A percentile compares a stretch with the other conserved stretches of the same genome.
Evolutionary conservation across 495 filamentous ascomycete genomes (phyloP).

Genomic region (Neurospora sublineolata): DNA sequence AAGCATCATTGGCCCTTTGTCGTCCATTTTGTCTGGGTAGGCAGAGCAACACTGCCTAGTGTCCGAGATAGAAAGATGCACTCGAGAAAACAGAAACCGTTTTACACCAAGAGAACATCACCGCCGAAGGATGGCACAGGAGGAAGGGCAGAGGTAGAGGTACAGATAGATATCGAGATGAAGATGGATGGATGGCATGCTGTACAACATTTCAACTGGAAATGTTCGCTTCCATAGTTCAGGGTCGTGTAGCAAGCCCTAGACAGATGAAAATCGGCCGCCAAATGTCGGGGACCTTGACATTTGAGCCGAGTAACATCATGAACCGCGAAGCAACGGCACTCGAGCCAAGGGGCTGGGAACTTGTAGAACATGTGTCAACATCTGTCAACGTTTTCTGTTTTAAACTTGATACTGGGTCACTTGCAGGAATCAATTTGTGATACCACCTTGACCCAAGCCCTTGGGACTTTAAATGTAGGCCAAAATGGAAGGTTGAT

Average conservation of each 20-base stretch:
- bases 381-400: neutral
- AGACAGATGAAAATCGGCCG: neutral
- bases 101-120: neutral
- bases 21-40: neutral
- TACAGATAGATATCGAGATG: neutral
- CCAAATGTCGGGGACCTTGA: neutral
- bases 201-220: neutral
- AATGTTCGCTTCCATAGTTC: neutral
- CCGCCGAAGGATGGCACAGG: neutral
- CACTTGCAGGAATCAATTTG: neutral
- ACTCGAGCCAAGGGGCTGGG: neutral
- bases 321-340: neutral
- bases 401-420: neutral
- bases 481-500: neutral
- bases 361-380: neutral
- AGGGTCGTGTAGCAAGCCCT: neutral
- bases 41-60: neutral
- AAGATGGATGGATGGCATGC: neutral
- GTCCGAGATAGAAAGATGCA: neutral
- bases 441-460: neutral
- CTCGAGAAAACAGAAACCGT: neutral
- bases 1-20: conserved; percentile 9
- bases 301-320: neutral
- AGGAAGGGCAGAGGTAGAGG: neutral
- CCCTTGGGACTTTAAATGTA: neutral